phyloP scores from a whole-genome alignment of 2,329 filamentous ascomycete species.

The Colletotrichum graminicola region DNA sequence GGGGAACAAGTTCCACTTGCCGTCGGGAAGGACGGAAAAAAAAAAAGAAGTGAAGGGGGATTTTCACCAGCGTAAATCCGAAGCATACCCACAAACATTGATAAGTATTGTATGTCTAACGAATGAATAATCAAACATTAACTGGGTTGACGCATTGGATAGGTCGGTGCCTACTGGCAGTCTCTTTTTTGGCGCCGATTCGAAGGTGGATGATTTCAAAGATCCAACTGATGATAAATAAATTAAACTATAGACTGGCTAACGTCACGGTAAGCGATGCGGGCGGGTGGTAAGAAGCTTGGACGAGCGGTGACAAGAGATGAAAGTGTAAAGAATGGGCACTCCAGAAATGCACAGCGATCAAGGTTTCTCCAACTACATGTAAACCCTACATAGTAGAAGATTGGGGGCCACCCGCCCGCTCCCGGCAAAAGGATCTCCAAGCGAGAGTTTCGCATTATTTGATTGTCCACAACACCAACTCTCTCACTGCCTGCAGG shows the following conservation, averaged over 20 bases:
- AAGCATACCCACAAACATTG: constrained; percentile 11
- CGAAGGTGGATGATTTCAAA: constrained; percentile 7
- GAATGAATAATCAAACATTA: background rate
- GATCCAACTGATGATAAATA: background rate
- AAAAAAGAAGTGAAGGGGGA: constrained; percentile 1
- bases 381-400: background rate
- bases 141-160: background rate
- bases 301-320: constrained; percentile 6
- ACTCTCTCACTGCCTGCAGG: background rate
- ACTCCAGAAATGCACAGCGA: background rate
- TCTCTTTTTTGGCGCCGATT: constrained; percentile 20
- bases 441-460: constrained; percentile 15
- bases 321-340: constrained; percentile 12
- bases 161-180: background rate
- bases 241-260: background rate
- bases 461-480: background rate
- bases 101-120: constrained; percentile 5
- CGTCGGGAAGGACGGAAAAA: background rate
- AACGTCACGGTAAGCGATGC: background rate
- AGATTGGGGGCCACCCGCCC: constrained; percentile 1
- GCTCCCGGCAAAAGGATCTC: constrained; percentile 7
- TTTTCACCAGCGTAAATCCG: background rate
- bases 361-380: background rate
- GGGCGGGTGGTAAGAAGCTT: constrained; percentile 4
- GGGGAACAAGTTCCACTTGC: constrained; percentile 27